These are phyloP conservation scores for Pythium pyrilobum DNA, from an alignment of 352 stramenopile genomes.

Conservation along the genomic window DNA sequence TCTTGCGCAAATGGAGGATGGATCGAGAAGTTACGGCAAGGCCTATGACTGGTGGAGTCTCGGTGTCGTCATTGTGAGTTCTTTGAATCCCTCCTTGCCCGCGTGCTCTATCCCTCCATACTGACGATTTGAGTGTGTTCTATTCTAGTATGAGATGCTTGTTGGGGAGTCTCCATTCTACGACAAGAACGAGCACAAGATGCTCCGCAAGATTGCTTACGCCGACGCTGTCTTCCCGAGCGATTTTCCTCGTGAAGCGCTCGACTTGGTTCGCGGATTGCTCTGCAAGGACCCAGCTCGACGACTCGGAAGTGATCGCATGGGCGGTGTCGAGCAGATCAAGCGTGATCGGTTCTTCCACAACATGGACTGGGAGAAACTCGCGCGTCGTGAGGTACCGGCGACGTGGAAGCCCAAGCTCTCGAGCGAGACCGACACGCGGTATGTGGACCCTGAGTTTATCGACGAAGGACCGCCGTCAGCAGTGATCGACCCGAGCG, in stretches of 20 bases:
- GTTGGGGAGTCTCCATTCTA: slow-evolving; percentile 85
- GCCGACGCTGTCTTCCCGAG: slow-evolving; percentile 67
- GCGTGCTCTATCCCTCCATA: background rate
- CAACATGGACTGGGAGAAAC: slow-evolving; percentile 69
- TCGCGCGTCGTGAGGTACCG: slow-evolving; percentile 64
- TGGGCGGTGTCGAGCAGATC: slow-evolving; percentile 66
- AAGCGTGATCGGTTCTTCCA: slow-evolving; percentile 71
- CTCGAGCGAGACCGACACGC: slow-evolving; percentile 78
- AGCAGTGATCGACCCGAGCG: slow-evolving; percentile 70
- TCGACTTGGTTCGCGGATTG: slow-evolving; percentile 69
- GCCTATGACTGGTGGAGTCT: slow-evolving; percentile 89
- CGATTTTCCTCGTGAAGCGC: slow-evolving; percentile 70
- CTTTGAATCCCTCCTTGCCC: background rate
- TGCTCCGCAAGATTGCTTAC: slow-evolving; percentile 82
- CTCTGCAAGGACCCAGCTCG: slow-evolving; percentile 67
- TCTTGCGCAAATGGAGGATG: slow-evolving; percentile 73
- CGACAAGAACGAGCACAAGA: slow-evolving; percentile 86
- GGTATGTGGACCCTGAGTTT: slow-evolving; percentile 87
- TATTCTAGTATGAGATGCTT: slow-evolving; percentile 79
- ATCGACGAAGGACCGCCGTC: slow-evolving; percentile 82
- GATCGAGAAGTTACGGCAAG: slow-evolving; percentile 82
- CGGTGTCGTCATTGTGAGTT: slow-evolving; percentile 77
- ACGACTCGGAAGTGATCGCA: slow-evolving; percentile 57
- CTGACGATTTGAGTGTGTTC: background rate
- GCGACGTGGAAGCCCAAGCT: slow-evolving; percentile 83